phyloP scores from a whole-genome alignment of 2,329 filamentous ascomycete species.

The Thelonectria rubi region DNA sequence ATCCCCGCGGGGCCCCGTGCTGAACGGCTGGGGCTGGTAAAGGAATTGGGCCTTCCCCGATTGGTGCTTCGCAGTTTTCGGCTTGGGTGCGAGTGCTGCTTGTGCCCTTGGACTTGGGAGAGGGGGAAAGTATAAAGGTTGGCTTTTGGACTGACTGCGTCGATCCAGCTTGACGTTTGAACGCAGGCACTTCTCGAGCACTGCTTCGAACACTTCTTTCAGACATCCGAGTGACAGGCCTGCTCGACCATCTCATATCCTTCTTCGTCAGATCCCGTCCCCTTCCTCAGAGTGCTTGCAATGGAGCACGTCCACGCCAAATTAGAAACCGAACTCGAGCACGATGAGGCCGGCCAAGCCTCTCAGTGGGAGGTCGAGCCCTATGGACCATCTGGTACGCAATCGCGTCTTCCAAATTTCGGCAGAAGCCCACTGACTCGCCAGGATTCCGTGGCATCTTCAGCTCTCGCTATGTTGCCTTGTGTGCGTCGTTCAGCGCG shows the following conservation, averaged over 20 bases:
- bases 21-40: slow-evolving; percentile 3
- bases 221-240: not conserved
- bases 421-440: not conserved
- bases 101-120: not conserved
- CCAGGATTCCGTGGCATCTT: slow-evolving; percentile 46
- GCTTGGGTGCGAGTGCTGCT: not conserved
- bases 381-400: slow-evolving; percentile 38
- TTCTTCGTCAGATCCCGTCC: not conserved
- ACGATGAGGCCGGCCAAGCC: slow-evolving; percentile 32
- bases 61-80: slow-evolving; percentile 1
- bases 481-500: slow-evolving; percentile 47
- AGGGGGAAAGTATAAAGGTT: slow-evolving; percentile 19
- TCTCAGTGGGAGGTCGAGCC: slow-evolving; percentile 33
- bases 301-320: slow-evolving; percentile 31
- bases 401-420: not conserved
- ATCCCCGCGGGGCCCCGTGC: slow-evolving; percentile 21
- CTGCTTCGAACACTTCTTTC: not conserved
- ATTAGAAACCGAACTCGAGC: slow-evolving; percentile 35
- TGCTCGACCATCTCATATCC: not conserved
- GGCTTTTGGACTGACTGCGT: not conserved
- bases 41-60: slow-evolving; percentile 15
- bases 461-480: slow-evolving; percentile 44
- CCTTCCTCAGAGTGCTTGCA: not conserved
- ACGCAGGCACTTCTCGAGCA: slow-evolving; percentile 3
- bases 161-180: not conserved